A percentile compares a stretch with the other conserved stretches of the same genome.
phyloP scores from a whole-genome alignment of 768 basidiomycete genomes.

The Russula sp. region DNA sequence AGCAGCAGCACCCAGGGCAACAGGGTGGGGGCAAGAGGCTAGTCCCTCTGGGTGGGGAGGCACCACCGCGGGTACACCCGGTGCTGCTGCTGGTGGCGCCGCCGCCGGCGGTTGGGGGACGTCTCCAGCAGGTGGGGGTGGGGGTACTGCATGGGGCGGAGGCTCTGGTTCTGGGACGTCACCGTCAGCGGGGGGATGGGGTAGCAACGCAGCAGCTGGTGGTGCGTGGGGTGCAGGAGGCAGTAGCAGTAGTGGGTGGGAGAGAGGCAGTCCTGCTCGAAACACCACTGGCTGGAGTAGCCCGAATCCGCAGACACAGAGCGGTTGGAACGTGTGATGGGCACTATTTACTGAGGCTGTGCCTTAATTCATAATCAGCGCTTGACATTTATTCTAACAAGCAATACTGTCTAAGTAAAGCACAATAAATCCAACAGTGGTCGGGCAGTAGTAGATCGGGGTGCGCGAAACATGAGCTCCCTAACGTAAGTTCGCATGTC shows the following conservation, averaged over 20 bases:
- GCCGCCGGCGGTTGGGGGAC: conserved; percentile 22
- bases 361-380: conserved; percentile 18
- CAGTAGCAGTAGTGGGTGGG: conserved; percentile 35
- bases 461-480: conserved; percentile 17
- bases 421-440: conserved; percentile 8
- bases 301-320: conserved; percentile 32
- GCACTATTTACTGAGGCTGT: conserved; percentile 15
- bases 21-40: conserved; percentile 22
- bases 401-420: not conserved
- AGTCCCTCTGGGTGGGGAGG: conserved; percentile 25
- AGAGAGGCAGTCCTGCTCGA: conserved; percentile 32
- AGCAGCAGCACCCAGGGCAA: conserved; percentile 20
- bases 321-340: conserved; percentile 38
- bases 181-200: conserved; percentile 36
- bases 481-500: not conserved
- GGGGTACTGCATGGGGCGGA: conserved; percentile 20
- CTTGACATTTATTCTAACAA: not conserved
- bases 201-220: conserved; percentile 41
- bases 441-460: conserved; percentile 15
- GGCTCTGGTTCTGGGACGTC: conserved; percentile 28
- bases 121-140: conserved; percentile 18
- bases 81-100: conserved; percentile 1
- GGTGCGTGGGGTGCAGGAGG: conserved; percentile 34
- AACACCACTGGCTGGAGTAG: conserved; percentile 38
- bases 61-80: conserved; percentile 13